Percentiles rank a stretch among this genome's conserved stretches.
Evolutionary conservation across 23 red algal genomes (phyloP).

Genomic region (Gracilariopsis chorda): DNA sequence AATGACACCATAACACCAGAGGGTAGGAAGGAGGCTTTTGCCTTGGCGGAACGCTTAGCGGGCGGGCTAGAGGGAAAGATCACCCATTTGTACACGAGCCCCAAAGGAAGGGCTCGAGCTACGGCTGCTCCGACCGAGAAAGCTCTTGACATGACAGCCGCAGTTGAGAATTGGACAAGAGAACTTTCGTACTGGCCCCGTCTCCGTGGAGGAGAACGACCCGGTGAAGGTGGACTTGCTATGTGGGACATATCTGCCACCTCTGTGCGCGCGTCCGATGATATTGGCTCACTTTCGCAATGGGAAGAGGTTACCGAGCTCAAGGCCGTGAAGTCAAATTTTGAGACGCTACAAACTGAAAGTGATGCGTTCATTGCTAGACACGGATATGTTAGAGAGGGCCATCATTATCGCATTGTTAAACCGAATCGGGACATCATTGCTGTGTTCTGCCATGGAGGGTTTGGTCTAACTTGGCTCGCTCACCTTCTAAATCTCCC

Average conservation of each 20-base stretch:
- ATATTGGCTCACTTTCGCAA: constrained; percentile 3
- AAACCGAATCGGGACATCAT: constrained; percentile 55
- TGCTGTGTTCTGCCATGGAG: constrained; percentile 97
- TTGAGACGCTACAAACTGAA: constrained; percentile 30
- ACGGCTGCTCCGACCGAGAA: constrained; percentile 80
- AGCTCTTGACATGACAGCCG: constrained; percentile 37
- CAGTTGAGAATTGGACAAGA: constrained; percentile 90
- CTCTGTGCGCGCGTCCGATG: constrained; percentile 47
- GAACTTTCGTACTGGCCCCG: constrained; percentile 93
- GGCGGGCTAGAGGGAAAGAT: constrained; percentile 33
- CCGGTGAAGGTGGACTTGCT: constrained; percentile 70
- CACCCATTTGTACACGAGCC: constrained; percentile 84
- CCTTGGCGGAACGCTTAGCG: constrained; percentile 75
- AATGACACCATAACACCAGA: constrained; percentile 76
- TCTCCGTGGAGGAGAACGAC: constrained; percentile 11
- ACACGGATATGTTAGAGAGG: constrained; percentile 82
- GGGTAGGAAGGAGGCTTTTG: constrained; percentile 79
- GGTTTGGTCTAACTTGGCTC: constrained; percentile 97
- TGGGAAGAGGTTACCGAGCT: constrained; percentile 24
- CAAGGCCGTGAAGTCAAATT: constrained; percentile 18
- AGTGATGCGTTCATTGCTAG: constrained; percentile 90
- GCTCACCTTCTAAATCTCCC: constrained; percentile 89
- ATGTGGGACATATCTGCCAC: constrained; percentile 91
- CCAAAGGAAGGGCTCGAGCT: constrained; percentile 80
- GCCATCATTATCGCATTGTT: constrained; percentile 60